Conservation (phyloP, 257 asterid genomes). For the Rhazya stricta region DNA sequence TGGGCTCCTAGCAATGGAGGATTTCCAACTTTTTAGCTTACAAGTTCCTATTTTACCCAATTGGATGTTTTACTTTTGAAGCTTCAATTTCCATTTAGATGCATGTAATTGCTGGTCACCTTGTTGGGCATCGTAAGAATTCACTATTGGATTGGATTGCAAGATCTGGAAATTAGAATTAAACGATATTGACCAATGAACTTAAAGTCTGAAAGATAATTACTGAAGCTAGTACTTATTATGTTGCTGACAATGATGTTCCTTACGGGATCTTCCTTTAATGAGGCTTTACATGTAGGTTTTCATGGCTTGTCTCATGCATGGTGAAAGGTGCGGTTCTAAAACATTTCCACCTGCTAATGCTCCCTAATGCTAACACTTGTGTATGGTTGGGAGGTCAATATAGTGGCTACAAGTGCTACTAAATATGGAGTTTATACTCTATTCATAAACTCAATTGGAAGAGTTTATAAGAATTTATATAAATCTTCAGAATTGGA, state of each 20-base stretch:
- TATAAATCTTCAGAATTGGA: slow-evolving; percentile 62
- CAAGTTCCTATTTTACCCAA: neutral
- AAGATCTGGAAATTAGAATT: neutral
- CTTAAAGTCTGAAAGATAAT: neutral
- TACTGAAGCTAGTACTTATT: neutral
- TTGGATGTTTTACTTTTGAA: neutral
- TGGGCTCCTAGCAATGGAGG: neutral
- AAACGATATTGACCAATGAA: neutral
- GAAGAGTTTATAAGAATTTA: slow-evolving; percentile 6
- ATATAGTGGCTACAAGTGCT: neutral
- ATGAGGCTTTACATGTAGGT: slow-evolving; percentile 49
- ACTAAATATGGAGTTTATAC: neutral
- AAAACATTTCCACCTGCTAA: neutral
- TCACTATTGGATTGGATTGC: neutral
- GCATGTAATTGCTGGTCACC: neutral
- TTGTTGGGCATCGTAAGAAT: neutral
- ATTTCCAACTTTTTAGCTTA: neutral
- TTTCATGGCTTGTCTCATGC: slow-evolving; percentile 86
- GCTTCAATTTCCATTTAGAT: neutral
- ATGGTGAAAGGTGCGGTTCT: slow-evolving; percentile 66
- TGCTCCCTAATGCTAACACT: neutral
- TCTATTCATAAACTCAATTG: neutral
- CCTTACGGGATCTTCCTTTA: slow-evolving; percentile 3
- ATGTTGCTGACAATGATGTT: neutral
- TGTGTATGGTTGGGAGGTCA: neutral